Evolutionary conservation across 73 alveolate genomes (phyloP).

Genomic region (Paramecium bursaria): DNA sequence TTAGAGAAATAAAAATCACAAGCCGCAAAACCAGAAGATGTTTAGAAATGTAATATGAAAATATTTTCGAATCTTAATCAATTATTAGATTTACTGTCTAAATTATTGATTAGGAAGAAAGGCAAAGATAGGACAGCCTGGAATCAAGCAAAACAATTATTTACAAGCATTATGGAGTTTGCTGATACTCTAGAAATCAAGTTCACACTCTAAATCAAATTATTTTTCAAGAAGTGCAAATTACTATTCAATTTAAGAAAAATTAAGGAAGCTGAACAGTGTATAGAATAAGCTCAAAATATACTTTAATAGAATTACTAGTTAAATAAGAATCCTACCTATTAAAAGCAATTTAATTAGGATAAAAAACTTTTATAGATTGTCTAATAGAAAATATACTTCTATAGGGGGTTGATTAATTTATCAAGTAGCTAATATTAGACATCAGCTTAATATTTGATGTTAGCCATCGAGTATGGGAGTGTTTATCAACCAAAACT

Average conservation of each 20-base stretch:
- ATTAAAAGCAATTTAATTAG: slow-evolving; percentile 29
- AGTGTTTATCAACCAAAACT: slow-evolving; percentile 21
- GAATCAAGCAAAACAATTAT: slow-evolving; percentile 33
- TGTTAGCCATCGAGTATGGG: slow-evolving; percentile 54
- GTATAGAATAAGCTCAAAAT: slow-evolving; percentile 48
- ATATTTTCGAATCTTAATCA: slow-evolving; percentile 13
- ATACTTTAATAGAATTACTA: slow-evolving; percentile 30
- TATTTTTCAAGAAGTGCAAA: slow-evolving; percentile 45
- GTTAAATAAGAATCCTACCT: slow-evolving; percentile 8
- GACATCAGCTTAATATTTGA: slow-evolving; percentile 19
- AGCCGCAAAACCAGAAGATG: slow-evolving; percentile 12
- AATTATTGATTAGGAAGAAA: slow-evolving; percentile 36
- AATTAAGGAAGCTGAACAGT: slow-evolving; percentile 54
- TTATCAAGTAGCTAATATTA: slow-evolving; percentile 30
- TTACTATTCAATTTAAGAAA: slow-evolving; percentile 36
- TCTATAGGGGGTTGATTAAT: slow-evolving; percentile 32
- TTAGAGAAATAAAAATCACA: slow-evolving; percentile 36
- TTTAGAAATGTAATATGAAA: slow-evolving; percentile 1
- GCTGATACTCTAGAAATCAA: slow-evolving; percentile 44
- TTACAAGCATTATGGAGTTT: slow-evolving; percentile 36
- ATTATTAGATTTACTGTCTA: slow-evolving; percentile 48
- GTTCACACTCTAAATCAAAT: slow-evolving; percentile 25
- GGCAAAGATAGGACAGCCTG: slow-evolving; percentile 44
- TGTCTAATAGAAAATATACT: slow-evolving; percentile 39
- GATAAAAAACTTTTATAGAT: slow-evolving; percentile 21